phyloP scores from a whole-genome alignment of 257 asterid species.

The Vinca minor region DNA sequence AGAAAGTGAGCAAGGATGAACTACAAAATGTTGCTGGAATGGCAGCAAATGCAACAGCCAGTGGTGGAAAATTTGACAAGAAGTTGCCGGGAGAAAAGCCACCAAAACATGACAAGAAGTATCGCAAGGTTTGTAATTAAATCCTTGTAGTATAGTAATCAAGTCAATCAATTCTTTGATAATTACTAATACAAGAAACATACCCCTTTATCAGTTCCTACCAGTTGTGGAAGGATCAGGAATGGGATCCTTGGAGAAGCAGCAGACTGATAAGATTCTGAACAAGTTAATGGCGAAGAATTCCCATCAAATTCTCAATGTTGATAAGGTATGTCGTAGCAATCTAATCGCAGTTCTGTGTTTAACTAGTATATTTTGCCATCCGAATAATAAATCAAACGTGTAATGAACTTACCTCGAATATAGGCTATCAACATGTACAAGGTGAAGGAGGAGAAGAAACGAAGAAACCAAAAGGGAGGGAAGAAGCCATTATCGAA shows the following conservation, averaged over 20 bases:
- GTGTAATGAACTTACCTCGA: conserved; percentile 8
- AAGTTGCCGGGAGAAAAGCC: conserved; percentile 83
- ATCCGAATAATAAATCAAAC: too few relatives aligned
- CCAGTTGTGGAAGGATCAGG: conserved; percentile 95
- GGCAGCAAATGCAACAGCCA: conserved; percentile 94
- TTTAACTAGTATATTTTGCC: not conserved
- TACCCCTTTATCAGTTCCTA: conserved; percentile 66
- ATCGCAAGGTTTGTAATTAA: conserved; percentile 58
- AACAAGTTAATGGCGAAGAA: conserved; percentile 63
- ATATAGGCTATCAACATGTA: conserved; percentile 88
- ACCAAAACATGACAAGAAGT: conserved; percentile 86
- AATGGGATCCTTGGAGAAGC: conserved; percentile 72
- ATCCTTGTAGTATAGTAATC: too few relatives aligned
- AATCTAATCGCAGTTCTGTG: not conserved
- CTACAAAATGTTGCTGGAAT: conserved; percentile 87
- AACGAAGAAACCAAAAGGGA: conserved; percentile 43
- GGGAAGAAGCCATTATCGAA: conserved; percentile 24
- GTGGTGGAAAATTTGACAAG: conserved; percentile 97
- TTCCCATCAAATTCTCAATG: conserved; percentile 82
- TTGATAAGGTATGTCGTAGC: conserved; percentile 52
- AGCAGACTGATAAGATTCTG: conserved; percentile 77
- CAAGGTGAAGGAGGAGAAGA: conserved; percentile 75
- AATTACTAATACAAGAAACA: not conserved
- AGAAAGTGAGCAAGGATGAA: conserved; percentile 69
- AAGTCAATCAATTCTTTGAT: not conserved